These are phyloP conservation scores for Neolentinus lepideus DNA, from an alignment of 1,284 basidiomycete species.

Conservation along the genomic window DNA sequence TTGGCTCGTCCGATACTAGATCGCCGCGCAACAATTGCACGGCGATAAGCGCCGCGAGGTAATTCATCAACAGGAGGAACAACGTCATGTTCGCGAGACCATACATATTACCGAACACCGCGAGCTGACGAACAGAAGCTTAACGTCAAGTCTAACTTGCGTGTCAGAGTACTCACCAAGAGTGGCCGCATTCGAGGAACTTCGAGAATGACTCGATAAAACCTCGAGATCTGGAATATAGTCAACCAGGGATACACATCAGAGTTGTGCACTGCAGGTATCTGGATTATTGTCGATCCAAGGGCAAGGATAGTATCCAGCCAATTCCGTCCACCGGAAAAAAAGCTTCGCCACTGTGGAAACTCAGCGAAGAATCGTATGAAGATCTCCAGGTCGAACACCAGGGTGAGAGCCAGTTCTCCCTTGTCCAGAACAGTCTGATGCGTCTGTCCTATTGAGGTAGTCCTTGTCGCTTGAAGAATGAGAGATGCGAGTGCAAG, in stretches of 20 bases:
- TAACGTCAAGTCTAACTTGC: constrained; percentile 2
- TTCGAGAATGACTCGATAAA: constrained; percentile 90
- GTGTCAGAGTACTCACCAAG: constrained; percentile 41
- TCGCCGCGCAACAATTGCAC: constrained; percentile 81
- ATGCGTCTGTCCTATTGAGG: constrained; percentile 42
- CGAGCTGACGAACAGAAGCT: constrained; percentile 43
- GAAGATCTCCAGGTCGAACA: constrained; percentile 87
- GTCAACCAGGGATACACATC: constrained; percentile 86
- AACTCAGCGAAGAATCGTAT: constrained; percentile 69
- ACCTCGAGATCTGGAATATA: constrained; percentile 81
- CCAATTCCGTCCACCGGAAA: constrained; percentile 63
- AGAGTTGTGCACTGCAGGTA: constrained; percentile 69
- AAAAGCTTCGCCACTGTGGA: constrained; percentile 82
- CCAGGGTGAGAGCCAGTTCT: constrained; percentile 77
- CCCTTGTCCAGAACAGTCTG: constrained; percentile 49
- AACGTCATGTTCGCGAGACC: constrained; percentile 92
- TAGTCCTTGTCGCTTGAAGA: constrained; percentile 73
- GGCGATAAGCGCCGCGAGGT: constrained; percentile 77
- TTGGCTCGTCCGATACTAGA: constrained; percentile 42
- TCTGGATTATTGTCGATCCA: constrained; percentile 77
- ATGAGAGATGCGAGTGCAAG: constrained; percentile 70
- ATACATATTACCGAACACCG: constrained; percentile 89
- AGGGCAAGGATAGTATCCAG: constrained; percentile 83
- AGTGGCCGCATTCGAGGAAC: constrained; percentile 82
- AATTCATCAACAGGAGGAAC: constrained; percentile 88